A percentile compares a stretch with the other conserved stretches of the same genome.
These are phyloP conservation scores for Erythrobasidium hasegawianum DNA, from an alignment of 1,284 basidiomycete species.

Conservation along the genomic window DNA sequence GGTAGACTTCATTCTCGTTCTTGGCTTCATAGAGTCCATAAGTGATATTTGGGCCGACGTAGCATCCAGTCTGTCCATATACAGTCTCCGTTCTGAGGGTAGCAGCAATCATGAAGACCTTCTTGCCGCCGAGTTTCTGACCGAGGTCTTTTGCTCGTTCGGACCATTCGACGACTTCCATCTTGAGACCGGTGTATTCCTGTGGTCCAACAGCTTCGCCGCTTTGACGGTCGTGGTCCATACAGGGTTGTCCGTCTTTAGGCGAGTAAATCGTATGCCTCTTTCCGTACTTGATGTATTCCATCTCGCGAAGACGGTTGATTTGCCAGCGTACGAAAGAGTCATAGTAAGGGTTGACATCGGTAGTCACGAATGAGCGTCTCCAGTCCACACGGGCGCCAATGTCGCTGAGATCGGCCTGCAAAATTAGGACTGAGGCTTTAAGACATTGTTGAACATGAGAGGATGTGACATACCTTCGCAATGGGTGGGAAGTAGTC, in stretches of 20 bases:
- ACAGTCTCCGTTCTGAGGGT: constrained; percentile 97
- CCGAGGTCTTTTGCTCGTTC: constrained; percentile 61
- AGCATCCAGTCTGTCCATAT: constrained; percentile 99
- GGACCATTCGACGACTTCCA: constrained; percentile 83
- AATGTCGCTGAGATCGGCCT: constrained; percentile 78
- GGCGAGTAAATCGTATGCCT: constrained; percentile 98
- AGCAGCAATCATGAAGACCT: constrained; percentile 88
- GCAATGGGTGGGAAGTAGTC: constrained; percentile 96
- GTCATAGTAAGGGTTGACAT: constrained; percentile 96
- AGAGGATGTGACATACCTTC: constrained; percentile 53
- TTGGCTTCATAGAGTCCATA: constrained; percentile 88
- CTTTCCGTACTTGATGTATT: constrained; percentile 96
- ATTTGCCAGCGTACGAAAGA: constrained; percentile 97
- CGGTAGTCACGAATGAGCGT: constrained; percentile 88
- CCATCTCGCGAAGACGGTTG: constrained; percentile 80
- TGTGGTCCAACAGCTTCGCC: constrained; percentile 94
- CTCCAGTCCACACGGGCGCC: constrained; percentile 98
- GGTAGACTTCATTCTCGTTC: constrained; percentile 71
- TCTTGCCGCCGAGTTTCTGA: constrained; percentile 62
- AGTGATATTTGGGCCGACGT: constrained; percentile 83
- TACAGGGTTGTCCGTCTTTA: constrained; percentile 99
- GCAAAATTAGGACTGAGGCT: no score
- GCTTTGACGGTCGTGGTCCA: constrained; percentile 97
- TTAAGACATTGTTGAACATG: constrained; percentile 48
- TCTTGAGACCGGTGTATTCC: constrained; percentile 94